These are phyloP conservation scores for Calcarisporium arbuscula DNA, from an alignment of 2,329 filamentous ascomycete genomes.

Conservation along the genomic window DNA sequence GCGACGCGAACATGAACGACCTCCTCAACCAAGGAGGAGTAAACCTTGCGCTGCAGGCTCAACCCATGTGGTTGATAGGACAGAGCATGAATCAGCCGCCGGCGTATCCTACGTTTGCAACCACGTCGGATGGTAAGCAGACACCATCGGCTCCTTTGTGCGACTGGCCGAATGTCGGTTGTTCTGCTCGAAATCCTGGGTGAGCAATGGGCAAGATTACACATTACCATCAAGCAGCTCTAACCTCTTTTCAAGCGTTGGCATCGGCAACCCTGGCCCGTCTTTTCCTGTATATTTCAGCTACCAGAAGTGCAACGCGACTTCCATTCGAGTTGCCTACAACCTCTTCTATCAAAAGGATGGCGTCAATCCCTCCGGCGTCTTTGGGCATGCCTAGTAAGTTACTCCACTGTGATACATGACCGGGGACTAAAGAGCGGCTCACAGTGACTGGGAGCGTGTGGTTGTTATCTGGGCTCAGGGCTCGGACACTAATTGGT, in stretches of 20 bases:
- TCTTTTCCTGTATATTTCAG: constrained; percentile 35
- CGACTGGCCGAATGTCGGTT: constrained; percentile 32
- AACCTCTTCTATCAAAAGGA: constrained; percentile 41
- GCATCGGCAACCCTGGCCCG: constrained; percentile 25
- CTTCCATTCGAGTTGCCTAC: constrained; percentile 32
- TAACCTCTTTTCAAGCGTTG: too few relatives aligned
- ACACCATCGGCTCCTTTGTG: constrained; percentile 29
- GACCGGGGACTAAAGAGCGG: too few relatives aligned
- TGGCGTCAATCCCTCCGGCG: constrained; percentile 25
- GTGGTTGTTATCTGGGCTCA: constrained; percentile 31
- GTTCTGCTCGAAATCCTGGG: constrained; percentile 32
- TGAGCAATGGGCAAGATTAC: too few relatives aligned
- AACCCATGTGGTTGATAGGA: constrained; percentile 28
- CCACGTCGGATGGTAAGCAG: constrained; percentile 38
- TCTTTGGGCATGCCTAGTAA: constrained; percentile 32
- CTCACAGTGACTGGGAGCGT: constrained; percentile 41
- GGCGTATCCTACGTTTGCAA: constrained; percentile 45
- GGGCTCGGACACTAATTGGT: constrained; percentile 23
- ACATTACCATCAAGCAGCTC: too few relatives aligned
- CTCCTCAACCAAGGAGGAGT: constrained; percentile 19
- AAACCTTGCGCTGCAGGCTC: constrained; percentile 20
- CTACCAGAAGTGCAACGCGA: constrained; percentile 26
- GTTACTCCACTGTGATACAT: too few relatives aligned
- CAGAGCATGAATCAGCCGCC: constrained; percentile 24
- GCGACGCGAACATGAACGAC: constrained; percentile 20